A percentile compares a stretch with the other conserved stretches of the same genome.
phyloP scores from a whole-genome alignment of 164 flowering plant species.

The Annona squamosa region DNA sequence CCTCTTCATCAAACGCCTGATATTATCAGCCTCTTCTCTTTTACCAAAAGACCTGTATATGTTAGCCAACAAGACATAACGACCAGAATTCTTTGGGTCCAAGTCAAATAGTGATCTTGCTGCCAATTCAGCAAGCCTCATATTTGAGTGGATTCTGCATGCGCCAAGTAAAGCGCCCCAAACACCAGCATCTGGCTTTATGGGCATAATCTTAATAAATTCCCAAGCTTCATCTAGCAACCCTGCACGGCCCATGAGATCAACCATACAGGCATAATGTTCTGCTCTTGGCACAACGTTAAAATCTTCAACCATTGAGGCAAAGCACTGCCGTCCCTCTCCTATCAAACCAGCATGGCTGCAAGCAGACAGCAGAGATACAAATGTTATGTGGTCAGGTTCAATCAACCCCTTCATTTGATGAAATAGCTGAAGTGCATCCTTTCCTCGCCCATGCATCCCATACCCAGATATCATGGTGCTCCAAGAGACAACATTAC shows the following conservation, averaged over 20 bases:
- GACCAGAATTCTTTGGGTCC: constrained; percentile 25
- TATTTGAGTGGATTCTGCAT: constrained; percentile 28
- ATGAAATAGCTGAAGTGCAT: constrained; percentile 26
- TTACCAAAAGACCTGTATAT: constrained; percentile 25
- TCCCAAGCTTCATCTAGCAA: constrained; percentile 21
- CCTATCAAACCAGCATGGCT: constrained; percentile 36
- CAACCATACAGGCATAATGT: constrained; percentile 39
- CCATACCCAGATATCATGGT: constrained; percentile 36
- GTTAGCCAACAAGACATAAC: constrained; percentile 26
- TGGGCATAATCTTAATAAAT: constrained; percentile 27
- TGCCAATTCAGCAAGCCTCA: constrained; percentile 23
- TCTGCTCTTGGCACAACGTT: constrained; percentile 24
- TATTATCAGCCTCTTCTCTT: constrained; percentile 23
- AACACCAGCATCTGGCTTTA: constrained; percentile 26
- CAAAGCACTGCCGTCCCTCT: constrained; percentile 36
- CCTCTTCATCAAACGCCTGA: constrained; percentile 21
- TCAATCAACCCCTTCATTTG: constrained; percentile 18
- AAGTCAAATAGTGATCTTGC: constrained; percentile 17
- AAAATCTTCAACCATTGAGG: constrained; percentile 25
- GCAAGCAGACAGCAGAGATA: constrained; percentile 37
- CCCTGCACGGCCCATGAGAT: constrained; percentile 36
- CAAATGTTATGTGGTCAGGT: constrained; percentile 29
- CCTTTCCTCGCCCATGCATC: constrained; percentile 26
- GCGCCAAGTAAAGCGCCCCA: constrained; percentile 44
- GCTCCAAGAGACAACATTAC: constrained; percentile 33